Base-by-base conservation (phyloP, 2,329 filamentous ascomycete species). In the Fusarium heterosporum region DNA sequence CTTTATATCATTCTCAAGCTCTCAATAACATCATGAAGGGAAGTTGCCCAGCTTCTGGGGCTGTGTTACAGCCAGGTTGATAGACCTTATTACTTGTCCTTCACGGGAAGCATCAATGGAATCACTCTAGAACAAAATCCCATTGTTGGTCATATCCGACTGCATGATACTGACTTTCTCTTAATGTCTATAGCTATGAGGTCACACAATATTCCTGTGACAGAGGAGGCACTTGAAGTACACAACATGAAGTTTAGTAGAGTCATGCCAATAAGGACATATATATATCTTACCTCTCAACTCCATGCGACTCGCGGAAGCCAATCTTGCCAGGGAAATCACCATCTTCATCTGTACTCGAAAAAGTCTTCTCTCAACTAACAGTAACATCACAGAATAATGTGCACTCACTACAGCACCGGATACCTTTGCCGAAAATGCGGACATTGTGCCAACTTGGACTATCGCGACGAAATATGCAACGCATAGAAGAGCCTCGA, bases 321-420 rank as follows among this genome's bases (percentile, higher is more conserved):
- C 19, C 30, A 43, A n/a, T 3, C 8, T 28, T 19, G 5, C 12
- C 16, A 4, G 45, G 3, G n/a, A 12, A 30, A 36, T 7, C 25
- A 8, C 11, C 8, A n/a, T 28, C 2, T 1, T 6, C 9, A 46
- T 39, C 6, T 6, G n/a, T n/a, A n/a, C 19, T 14, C 25, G 7
- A 4, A 13, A n/a, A 6, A 11, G 14, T n/a, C 10, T 7, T 8
- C 11, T 12, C 9, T 17, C 10, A 17, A 30, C n/a, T 13, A 14
- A 45, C n/a, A 11, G 3, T 19, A 29, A 22, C 22, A 6, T 29
- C 22, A 14, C 25, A 41, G 4, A 12, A 47, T 14, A 12, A 67
- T 68, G 64, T 67, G 64, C 28, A 29, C 25, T 4, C 34, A 55
- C 48, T 36, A 47, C 11, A 28, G 28, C 19, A 53, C 16, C 5